Conservation (phyloP, 768 basidiomycete species). For the Macrocybe gigantea region DNA sequence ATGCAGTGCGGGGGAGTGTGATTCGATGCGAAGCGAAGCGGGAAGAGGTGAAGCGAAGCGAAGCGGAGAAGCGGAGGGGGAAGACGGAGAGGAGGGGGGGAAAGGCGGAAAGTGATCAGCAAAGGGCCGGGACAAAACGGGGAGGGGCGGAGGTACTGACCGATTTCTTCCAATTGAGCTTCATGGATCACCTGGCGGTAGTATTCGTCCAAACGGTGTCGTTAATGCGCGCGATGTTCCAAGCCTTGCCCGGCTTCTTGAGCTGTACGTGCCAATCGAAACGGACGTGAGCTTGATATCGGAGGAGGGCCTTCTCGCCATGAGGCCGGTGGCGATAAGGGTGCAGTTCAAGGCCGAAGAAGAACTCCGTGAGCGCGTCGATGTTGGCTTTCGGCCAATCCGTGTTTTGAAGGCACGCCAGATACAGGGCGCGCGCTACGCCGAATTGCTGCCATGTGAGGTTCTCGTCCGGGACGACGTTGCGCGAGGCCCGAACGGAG, state of each 20-base stretch:
- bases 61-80: too few species aligned
- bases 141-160: too few species aligned
- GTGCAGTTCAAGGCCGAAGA: neutral
- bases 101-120: too few species aligned
- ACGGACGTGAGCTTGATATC: conserved; percentile 1
- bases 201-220: too few species aligned
- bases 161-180: too few species aligned
- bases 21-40: too few species aligned
- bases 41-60: too few species aligned
- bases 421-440: neutral
- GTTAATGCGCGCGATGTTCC: too few species aligned
- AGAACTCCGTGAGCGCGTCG: neutral
- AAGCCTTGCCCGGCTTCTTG: neutral
- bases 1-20: too few species aligned
- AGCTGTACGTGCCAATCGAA: conserved; percentile 2
- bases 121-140: too few species aligned
- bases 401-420: neutral
- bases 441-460: conserved; percentile 10
- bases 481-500: conserved; percentile 4
- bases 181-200: too few species aligned
- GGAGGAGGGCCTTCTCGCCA: neutral
- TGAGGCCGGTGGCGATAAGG: neutral
- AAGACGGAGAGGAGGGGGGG: too few species aligned
- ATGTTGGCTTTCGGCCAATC: conserved; percentile 1
- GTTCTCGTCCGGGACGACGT: conserved; percentile 2